Evolutionary conservation across 495 filamentous ascomycete genomes (phyloP), one percentile per base, ranked within the genome.

Genomic region (Penicillium daleae): DNA sequence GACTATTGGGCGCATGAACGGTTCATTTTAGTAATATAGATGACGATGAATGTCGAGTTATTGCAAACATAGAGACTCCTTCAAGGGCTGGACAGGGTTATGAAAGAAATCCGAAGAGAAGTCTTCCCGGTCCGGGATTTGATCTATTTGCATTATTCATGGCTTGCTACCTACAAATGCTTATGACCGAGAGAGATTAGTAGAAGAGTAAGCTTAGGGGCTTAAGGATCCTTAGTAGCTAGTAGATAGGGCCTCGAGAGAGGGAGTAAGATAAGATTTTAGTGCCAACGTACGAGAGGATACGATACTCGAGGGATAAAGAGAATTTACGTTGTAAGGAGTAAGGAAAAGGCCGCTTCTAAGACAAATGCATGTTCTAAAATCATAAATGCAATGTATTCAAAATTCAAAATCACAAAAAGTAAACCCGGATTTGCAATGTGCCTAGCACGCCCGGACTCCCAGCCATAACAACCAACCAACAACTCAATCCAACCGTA

Each of bases 381-480:
- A n/a, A 50, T n/a, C n/a, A n/a, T n/a, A 48, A 31, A 52, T 59
- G 32, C 57, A 59, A 39, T 59, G 57, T 59, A 59, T 59, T 59
- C 57, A 61, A 57, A 21, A 7, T 19, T 32, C 57, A 59, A 21
- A 31, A n/a, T 15, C 21, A 6, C 42, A 50, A 27, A 59, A 51
- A 50, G 27, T 35, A 29, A 26, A 12, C 3, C 7, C 7, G 29
- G 42, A 46, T 44, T 37, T 53, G 53, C 55, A 64, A 57, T 60
- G 60, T 68, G 62, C 49, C 58, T 37, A 42, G 62, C 62, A 65
- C 54, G 54, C 58, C 62, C 60, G 44, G 59, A 57, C 62, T 59
- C 65, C 57, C 12, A 46, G 44, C 60, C 57, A 12, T 12, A 53
- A 15, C 51, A 65, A 12, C 60, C 24, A 32, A 60, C 59, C 0